Base-by-base conservation (phyloP, 2,329 filamentous ascomycete species). In the Elsinoe arachidis region DNA sequence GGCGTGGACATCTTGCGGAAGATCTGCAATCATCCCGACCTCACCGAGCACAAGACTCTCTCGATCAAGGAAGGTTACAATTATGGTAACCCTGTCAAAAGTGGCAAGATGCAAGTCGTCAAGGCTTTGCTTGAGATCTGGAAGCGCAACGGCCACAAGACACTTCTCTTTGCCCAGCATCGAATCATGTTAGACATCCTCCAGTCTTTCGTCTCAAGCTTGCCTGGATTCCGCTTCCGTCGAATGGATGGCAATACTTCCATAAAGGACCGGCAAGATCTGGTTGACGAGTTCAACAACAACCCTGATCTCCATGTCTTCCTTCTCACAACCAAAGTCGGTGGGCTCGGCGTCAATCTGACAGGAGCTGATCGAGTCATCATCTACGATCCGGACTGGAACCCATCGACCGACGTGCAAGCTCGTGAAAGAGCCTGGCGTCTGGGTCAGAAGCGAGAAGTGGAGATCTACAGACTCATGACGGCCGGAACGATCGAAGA, bases 311-410 rank as follows among this genome's bases (percentile, higher is more conserved):
- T 96, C 5, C 84, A 96, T 65, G 83, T 99, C 0, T 99, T 99
- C 67, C 77, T 99, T 1, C 80, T 99, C 56, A 97, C 93, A 0
- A 99, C 95, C 0, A 95, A 95, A 68, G 95, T 96, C 15, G 93
- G 93, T 46, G 93, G 93, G 0, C 76, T 99, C 12, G 93, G 93
- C 5, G 87, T 96, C 47, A 99, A 99, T 63, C 76, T 99, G 19
- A 99, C 93, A 0, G 93, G 93, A 6, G 93, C 93, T 4, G 89
- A 96, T 68, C 84, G 93, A 34, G 92, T 99, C 62, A 96, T 99
- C 67, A 97, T 99, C 56, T 99, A 93, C 67, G 95, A 99, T 66
- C 95, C 93, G 0, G 93, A 99, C 69, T 99, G 93, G 93, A 97
- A 97, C 66, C 93, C 92, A 1, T 96, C 92, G 0, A 97, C 92